Conservation (phyloP, 2,329 filamentous ascomycete genomes). For the Pseudofabraea citricarpa region DNA sequence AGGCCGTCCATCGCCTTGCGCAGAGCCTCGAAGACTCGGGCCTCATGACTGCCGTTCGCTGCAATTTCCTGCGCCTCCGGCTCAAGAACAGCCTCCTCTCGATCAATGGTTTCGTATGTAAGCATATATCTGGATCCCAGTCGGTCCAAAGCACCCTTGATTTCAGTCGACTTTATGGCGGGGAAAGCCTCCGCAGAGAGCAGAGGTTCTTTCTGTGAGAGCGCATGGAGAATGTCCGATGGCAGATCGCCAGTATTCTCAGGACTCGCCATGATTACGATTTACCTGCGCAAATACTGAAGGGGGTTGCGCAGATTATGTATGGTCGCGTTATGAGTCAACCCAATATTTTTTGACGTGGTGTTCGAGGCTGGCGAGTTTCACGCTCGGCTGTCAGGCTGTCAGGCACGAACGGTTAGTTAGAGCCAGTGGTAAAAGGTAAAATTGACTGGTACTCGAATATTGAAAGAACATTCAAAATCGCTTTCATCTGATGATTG, state of each 20-base stretch:
- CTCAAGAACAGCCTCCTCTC: constrained; percentile 72
- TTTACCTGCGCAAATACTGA: constrained; percentile 11
- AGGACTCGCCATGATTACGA: constrained; percentile 37
- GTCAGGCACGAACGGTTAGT: too few relatives aligned
- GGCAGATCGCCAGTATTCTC: constrained; percentile 49
- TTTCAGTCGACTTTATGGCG: constrained; percentile 54
- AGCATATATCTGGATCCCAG: constrained; percentile 83
- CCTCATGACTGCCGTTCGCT: constrained; percentile 74
- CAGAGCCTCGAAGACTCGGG: constrained; percentile 74
- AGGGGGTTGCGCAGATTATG: too few relatives aligned
- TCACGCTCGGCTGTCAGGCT: too few relatives aligned
- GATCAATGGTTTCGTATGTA: constrained; percentile 76
- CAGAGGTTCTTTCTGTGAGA: constrained; percentile 60
- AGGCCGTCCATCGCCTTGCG: constrained; percentile 71
- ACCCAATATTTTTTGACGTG: too few relatives aligned
- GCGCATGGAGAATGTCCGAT: constrained; percentile 58
- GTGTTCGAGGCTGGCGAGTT: too few relatives aligned
- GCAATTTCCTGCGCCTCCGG: constrained; percentile 69
- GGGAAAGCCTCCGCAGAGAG: constrained; percentile 68
- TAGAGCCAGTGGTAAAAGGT: too few relatives aligned
- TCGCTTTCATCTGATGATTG: too few relatives aligned
- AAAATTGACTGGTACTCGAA: too few relatives aligned
- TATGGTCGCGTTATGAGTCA: too few relatives aligned
- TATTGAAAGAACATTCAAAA: too few relatives aligned
- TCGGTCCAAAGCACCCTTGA: constrained; percentile 87